Base-by-base conservation (phyloP, 176 grass and related monocot genomes). In the Musa acuminata region DNA sequence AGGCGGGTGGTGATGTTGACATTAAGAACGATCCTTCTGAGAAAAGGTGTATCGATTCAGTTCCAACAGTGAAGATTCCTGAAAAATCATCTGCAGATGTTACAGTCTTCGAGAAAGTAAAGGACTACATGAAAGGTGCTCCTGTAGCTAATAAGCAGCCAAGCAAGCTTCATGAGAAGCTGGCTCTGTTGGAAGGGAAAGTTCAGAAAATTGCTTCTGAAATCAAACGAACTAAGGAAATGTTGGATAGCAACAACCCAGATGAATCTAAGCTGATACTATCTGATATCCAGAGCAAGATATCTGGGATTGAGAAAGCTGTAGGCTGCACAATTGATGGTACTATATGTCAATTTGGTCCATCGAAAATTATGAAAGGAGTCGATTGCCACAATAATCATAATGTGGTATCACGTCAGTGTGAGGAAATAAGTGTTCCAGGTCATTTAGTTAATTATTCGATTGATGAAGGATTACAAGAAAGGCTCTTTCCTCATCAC, bases 181-280 rank as follows among this genome's bases (percentile, higher is more conserved):
- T 93, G 21, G 90, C 95, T 19, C 77, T 84, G 0, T 27, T 94
- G 72, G 95, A 99, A 86, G 90, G 86, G 43, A 88, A 87, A 74
- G 95, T 99, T 82, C 95, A 91, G 80, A 94, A 91, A 80, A 99
- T 99, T 82, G 95, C 90, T 49, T 89, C 88, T 1, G 90, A 98
- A 52, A 98, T 98, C 79, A 93, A 93, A 73, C 83, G 85, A 59
- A 98, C 95, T 13, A 98, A 98, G 66, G 95, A 89, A 73, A 89
- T 94, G 78, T 71, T 98, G 65, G 95, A 98, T 71, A 83, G 82
- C 23, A 87, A 89, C 82, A 93, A 98, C 53, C 84, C 90, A 0
- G 90, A 98, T 21, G 88, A 98, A 80, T 89, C 95, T 53, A 98
- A 90, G 73, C 84, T 91, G 64, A 94, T 98, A 75, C 80, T 98